Evolutionary conservation across 2,329 filamentous ascomycete genomes (phyloP).

Genomic region (Bipolaris sorokiniana): DNA sequence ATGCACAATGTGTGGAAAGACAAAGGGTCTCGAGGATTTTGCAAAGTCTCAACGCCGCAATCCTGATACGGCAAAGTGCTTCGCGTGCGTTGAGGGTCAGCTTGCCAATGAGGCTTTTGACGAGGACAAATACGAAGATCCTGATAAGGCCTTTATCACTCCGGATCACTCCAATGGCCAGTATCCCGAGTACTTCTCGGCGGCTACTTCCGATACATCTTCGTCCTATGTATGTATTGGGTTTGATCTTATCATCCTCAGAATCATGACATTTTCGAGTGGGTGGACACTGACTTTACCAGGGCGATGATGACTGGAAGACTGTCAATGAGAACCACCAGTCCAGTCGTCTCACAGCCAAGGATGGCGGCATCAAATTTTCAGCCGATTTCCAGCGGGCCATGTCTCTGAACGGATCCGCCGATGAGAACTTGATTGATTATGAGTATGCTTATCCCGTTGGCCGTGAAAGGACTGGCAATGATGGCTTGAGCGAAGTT

Average conservation of each 20-base stretch:
- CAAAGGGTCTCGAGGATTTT: constrained; percentile 57
- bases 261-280: background rate
- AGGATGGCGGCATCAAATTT: constrained; percentile 25
- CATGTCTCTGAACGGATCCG: constrained; percentile 19
- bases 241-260: background rate
- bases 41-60: constrained; percentile 57
- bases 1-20: constrained; percentile 56
- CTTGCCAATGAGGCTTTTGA: constrained; percentile 32
- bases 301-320: constrained; percentile 23
- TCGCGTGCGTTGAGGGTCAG: constrained; percentile 37
- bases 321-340: constrained; percentile 11
- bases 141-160: constrained; percentile 27
- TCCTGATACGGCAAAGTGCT: constrained; percentile 51
- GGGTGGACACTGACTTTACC: constrained; percentile 8
- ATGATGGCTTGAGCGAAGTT: constrained; percentile 21
- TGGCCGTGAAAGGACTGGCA: constrained; percentile 6
- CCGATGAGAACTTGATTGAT: constrained; percentile 27
- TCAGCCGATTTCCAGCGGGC: constrained; percentile 22
- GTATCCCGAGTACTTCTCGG: constrained; percentile 32
- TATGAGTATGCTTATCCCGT: constrained; percentile 22
- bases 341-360: constrained; percentile 3
- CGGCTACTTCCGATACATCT: constrained; percentile 11
- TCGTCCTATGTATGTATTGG: constrained; percentile 31
- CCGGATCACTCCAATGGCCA: constrained; percentile 19
- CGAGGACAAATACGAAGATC: constrained; percentile 42